phyloP scores from a whole-genome alignment of 2,329 filamentous ascomycete genomes.

The Gnomoniopsis smithogilvyi region DNA sequence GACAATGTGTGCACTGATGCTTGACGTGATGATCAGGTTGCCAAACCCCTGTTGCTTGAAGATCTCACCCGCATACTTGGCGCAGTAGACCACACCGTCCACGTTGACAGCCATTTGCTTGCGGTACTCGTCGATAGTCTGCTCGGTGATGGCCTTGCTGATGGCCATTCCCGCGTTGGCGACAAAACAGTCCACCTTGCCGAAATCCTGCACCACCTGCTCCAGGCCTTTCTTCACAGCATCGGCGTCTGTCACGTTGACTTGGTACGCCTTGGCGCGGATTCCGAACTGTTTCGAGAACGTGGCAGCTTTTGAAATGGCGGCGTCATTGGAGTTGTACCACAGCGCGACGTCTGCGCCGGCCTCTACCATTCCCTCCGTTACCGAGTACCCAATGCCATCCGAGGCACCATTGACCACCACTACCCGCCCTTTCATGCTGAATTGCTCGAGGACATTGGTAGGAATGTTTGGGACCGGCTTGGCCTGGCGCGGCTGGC shows the following conservation, averaged over 20 bases:
- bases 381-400: constrained; percentile 41
- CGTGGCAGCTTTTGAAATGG: constrained; percentile 30
- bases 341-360: constrained; percentile 37
- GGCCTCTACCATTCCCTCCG: constrained; percentile 44
- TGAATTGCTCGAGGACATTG: constrained; percentile 44
- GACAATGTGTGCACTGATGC: constrained; percentile 47
- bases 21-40: constrained; percentile 50
- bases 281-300: constrained; percentile 37
- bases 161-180: constrained; percentile 48
- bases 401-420: constrained; percentile 44
- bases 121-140: constrained; percentile 47
- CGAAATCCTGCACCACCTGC: constrained; percentile 36
- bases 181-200: constrained; percentile 39
- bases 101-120: constrained; percentile 53
- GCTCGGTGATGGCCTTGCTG: constrained; percentile 53
- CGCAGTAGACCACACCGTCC: constrained; percentile 43
- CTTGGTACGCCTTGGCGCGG: constrained; percentile 39
- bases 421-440: constrained; percentile 37
- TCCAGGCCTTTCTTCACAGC: constrained; percentile 31
- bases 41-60: constrained; percentile 41
- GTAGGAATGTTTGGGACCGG: constrained; percentile 35
- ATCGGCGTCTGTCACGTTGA: constrained; percentile 40
- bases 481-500: constrained; percentile 32
- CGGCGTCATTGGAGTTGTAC: constrained; percentile 30
- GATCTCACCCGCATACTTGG: constrained; percentile 40